Evolutionary conservation across 331 rosid species (phyloP), one percentile per base, ranked within the genome.

Genomic region (Saraca asoca): DNA sequence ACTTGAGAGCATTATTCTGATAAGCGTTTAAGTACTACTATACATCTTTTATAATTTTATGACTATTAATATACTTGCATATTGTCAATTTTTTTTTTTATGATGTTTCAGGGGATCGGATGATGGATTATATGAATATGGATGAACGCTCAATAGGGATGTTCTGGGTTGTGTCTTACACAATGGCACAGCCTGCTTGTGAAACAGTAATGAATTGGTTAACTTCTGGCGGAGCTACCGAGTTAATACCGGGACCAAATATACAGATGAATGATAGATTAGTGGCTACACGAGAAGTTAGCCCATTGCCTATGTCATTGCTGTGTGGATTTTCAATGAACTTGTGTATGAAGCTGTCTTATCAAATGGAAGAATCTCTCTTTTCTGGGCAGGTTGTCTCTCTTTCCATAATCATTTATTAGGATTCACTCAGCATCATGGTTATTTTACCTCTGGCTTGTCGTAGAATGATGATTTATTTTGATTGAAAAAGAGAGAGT

Each of bases 101-200:
- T 77, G 73, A 70, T 16, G 60, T 68, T 76, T 72, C 88, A 88
- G 97, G 92, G 64, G 99, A 94, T 42, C 94, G 96, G 35, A 86
- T 86, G 81, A 66, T 94, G 96, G 99, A 94, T 78, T 90, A 90
- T 80, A 86, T 94, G 97, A 90, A 80, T 67, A 94, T 94, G 99
- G 99, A 94, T 83, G 99, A 94, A 41, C 86, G 89, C 77, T 94
- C 97, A 62, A 86, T 88, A 66, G 99, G 99, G 79, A 94, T 94
- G 99, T 94, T 94, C 80, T 94, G 99, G 99, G 99, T 94, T 79
- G 97, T 94, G 77, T 88, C 99, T 55, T 90, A 86, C 85, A 94
- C 99, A 74, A 94, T 94, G 99, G 97, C 95, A 9, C 99, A 94
- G 42, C 99, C 96, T 71, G 91, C 99, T 59, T 82, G 90, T 78